Evolutionary conservation across 176 grass and related monocot genomes (phyloP).

Genomic region (Themeda triandra): DNA sequence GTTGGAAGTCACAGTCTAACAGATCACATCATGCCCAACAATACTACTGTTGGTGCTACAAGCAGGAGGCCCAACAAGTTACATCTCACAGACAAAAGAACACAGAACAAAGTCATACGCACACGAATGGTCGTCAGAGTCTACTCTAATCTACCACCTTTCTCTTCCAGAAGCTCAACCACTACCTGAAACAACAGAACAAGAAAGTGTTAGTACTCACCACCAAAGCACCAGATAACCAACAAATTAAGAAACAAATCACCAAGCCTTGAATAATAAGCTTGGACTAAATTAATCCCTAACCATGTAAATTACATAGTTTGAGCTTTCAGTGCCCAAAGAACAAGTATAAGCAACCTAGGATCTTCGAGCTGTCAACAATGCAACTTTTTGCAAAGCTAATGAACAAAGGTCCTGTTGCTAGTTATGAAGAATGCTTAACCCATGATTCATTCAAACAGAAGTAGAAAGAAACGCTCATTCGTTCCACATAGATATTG

Average conservation of each 20-base stretch:
- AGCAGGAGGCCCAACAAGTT: not conserved
- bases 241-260: not conserved
- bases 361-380: not conserved
- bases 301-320: not conserved
- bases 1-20: not conserved
- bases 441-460: not conserved
- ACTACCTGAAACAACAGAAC: constrained; percentile 8
- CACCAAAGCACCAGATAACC: not conserved
- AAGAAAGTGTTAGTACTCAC: not conserved
- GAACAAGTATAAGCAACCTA: constrained; percentile 5
- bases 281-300: not conserved
- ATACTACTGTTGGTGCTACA: not conserved
- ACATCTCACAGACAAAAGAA: not conserved
- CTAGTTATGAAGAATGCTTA: not conserved
- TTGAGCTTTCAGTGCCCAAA: not conserved
- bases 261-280: not conserved
- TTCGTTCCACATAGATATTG: not conserved
- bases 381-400: not conserved
- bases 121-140: not conserved
- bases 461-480: not conserved
- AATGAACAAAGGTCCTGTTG: constrained; percentile 6
- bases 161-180: not conserved
- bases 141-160: not conserved
- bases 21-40: not conserved
- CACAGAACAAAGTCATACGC: not conserved